Conservation (phyloP, 768 basidiomycete genomes). For the Calocybe indica region DNA sequence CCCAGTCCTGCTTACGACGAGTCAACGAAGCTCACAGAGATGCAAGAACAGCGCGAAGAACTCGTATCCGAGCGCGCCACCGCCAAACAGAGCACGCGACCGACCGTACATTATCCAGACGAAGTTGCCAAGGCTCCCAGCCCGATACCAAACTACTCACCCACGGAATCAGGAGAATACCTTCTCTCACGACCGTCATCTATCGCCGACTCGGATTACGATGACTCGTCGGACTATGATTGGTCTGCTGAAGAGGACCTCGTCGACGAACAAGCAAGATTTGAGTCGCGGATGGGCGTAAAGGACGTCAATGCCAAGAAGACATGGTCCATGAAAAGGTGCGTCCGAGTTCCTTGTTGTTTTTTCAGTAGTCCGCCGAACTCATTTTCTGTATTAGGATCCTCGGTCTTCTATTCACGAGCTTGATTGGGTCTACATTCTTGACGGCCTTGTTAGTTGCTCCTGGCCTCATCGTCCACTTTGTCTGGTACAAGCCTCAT, state of each 20-base stretch:
- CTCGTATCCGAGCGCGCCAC: no score
- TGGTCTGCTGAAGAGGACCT: conserved; percentile 80
- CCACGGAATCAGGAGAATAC: conserved; percentile 23
- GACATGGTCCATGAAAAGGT: conserved; percentile 48
- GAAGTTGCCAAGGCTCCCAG: conserved; percentile 23
- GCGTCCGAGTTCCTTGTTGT: not conserved
- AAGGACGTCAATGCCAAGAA: conserved; percentile 31
- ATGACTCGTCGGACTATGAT: conserved; percentile 59
- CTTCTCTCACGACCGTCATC: conserved; percentile 33
- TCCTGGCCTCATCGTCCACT: conserved; percentile 58
- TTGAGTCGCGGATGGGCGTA: conserved; percentile 53
- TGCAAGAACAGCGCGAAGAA: no score
- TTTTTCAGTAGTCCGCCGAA: not conserved
- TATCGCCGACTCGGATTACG: conserved; percentile 44
- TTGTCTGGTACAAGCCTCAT: conserved; percentile 64
- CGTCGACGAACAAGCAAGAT: conserved; percentile 62
- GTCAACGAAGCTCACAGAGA: no score
- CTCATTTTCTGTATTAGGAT: conserved; percentile 30
- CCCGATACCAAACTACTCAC: conserved; percentile 19
- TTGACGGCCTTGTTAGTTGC: conserved; percentile 56
- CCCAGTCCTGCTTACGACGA: conserved; percentile 11
- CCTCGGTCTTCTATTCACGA: conserved; percentile 59
- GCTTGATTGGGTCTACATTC: conserved; percentile 66
- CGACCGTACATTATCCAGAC: conserved; percentile 48
- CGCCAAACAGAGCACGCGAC: not conserved